Conservation (phyloP, 2,329 filamentous ascomycete species). For the Acarospora socialis region DNA sequence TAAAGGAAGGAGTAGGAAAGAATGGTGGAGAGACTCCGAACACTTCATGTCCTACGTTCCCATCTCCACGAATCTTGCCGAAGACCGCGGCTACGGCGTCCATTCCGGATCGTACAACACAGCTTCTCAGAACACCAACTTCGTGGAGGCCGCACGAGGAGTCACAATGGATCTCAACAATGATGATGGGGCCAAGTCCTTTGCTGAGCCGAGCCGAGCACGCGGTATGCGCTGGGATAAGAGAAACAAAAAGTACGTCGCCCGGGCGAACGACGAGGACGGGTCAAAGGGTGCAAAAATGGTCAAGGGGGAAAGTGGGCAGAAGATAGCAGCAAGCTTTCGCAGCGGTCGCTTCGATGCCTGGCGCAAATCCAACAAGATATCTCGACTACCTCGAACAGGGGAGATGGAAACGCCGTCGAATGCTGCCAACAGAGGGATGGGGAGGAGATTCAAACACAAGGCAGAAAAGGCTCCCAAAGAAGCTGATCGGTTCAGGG, state of each 20-base stretch:
- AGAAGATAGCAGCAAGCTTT: constrained; percentile 92
- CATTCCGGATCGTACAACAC: constrained; percentile 55
- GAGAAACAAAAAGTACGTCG: constrained; percentile 89
- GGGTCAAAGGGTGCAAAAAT: constrained; percentile 61
- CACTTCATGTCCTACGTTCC: constrained; percentile 96
- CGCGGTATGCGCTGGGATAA: constrained; percentile 88
- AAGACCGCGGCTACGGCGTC: constrained; percentile 87
- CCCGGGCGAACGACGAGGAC: constrained; percentile 84
- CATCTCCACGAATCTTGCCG: constrained; percentile 61
- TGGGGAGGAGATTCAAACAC: constrained; percentile 60
- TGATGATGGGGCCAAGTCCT: constrained; percentile 68
- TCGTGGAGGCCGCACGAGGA: constrained; percentile 73
- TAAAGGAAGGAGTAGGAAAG: constrained; percentile 17
- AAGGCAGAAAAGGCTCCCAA: constrained; percentile 80
- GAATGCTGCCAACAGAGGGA: constrained; percentile 8
- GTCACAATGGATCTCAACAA: constrained; percentile 86
- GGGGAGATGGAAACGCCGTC: constrained; percentile 59
- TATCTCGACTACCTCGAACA: constrained; percentile 63
- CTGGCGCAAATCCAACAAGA: constrained; percentile 77
- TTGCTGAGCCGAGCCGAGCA: constrained; percentile 59
- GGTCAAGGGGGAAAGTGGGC: constrained; percentile 77
- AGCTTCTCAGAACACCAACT: constrained; percentile 46
- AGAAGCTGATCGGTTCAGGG: constrained; percentile 78
- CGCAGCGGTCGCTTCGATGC: constrained; percentile 83
- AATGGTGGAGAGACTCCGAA: constrained; percentile 66